Evolutionary conservation across 2,329 filamentous ascomycete species (phyloP), one percentile per base, ranked within the genome.

Genomic region (Diplodia sapinea): DNA sequence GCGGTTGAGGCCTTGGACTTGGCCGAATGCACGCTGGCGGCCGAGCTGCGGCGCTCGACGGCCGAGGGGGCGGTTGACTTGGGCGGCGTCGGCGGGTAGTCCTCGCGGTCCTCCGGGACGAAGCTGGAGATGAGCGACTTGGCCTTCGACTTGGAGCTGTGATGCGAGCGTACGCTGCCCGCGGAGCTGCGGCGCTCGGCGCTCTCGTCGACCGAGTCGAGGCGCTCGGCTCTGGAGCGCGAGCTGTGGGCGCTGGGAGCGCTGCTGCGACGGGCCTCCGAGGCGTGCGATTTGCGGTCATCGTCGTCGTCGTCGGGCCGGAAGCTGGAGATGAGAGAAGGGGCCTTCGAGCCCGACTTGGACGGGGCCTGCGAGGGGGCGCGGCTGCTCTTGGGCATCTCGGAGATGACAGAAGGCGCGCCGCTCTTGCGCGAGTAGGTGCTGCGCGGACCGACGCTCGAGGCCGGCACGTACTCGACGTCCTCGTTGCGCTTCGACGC

Each of bases 381-480:
- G 3, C 55, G 55, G 26, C 55, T 61, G 26, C 47, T 61, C 65
- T 55, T 67, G 17, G 62, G 52, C 57, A 54, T 68, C 40, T 38
- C 74, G 73, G 59, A 67, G n/a, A 66, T 55, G 33, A 62, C 36
- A 54, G 66, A 68, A 36, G 52, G 66, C 15, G 59, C 61, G 11
- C 49, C 54, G 51, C 63, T 56, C 38, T 67, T 65, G 57, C 68
- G 65, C n/a, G 49, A 66, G 64, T 52, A 64, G 56, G 26, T 64
- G 9, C 51, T 69, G 29, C 36, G 66, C 8, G 68, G 23, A 0
- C 54, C 62, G 31, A 59, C 67, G 54, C 51, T 68, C 23, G 71
- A 70, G 15, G 78, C 76, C 12, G 77, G 77, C 4, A 72, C 69
- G 72, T 80, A 80, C 67, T 80, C 77, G 47, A 78, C 74, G 72